phyloP scores from a whole-genome alignment of 768 basidiomycete genomes.

The Bullera alba region DNA sequence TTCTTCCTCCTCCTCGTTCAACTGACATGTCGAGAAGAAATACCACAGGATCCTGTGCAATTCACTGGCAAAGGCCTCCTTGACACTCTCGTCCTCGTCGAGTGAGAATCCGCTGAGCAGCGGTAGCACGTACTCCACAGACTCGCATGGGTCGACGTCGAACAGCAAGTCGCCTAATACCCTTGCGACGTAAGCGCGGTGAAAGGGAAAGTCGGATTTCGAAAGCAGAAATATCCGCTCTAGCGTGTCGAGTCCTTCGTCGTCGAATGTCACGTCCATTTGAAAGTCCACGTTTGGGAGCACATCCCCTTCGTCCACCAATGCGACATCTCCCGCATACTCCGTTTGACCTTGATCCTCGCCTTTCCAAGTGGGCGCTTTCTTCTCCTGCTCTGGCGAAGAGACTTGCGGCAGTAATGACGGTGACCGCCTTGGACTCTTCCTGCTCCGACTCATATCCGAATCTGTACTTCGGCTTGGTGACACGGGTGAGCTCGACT shows the following conservation, averaged over 20 bases:
- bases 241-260: constrained; percentile 72
- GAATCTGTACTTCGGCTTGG: constrained; percentile 2
- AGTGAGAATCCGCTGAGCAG: constrained; percentile 76
- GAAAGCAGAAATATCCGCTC: constrained; percentile 90
- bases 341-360: background rate
- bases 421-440: constrained; percentile 20
- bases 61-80: constrained; percentile 75
- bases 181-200: constrained; percentile 72
- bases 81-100: constrained; percentile 81
- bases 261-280: constrained; percentile 55
- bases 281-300: constrained; percentile 28
- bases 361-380: background rate
- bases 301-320: constrained; percentile 35
- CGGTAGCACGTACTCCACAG: constrained; percentile 86
- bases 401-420: background rate
- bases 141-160: constrained; percentile 73
- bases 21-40: constrained; percentile 69
- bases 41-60: constrained; percentile 83
- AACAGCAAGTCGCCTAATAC: constrained; percentile 69
- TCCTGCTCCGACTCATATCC: constrained; percentile 4
- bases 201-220: constrained; percentile 63
- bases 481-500: constrained; percentile 6
- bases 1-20: constrained; percentile 53
- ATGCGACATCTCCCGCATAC: constrained; percentile 13
- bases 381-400: background rate